Conservation (phyloP, 805 yeast species). For the Priceomyces carsonii region DNA sequence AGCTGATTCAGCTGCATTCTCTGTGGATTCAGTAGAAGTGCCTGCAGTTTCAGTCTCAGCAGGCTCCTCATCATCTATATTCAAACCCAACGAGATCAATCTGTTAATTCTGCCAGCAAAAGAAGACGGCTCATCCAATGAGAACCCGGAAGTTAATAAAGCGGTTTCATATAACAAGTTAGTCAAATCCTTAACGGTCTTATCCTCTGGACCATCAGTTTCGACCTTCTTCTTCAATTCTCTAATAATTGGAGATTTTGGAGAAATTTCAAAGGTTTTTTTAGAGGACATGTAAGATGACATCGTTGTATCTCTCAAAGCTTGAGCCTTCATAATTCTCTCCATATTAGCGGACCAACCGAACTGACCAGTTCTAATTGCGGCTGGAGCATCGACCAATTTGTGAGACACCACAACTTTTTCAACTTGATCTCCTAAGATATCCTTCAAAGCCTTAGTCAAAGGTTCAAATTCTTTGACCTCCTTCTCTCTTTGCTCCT, state of each 20-base stretch:
- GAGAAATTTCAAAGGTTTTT: conserved; percentile 98
- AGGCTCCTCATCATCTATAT: conserved; percentile 88
- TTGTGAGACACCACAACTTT: conserved; percentile 98
- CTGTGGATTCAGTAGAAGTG: conserved; percentile 49
- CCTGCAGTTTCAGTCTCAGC: conserved; percentile 48
- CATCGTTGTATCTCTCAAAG: conserved; percentile 98
- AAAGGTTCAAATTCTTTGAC: conserved; percentile 88
- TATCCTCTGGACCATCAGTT: conserved; percentile 95
- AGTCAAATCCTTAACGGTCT: conserved; percentile 97
- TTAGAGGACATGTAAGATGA: conserved; percentile 99
- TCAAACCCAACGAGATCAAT: conserved; percentile 95
- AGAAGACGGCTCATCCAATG: conserved; percentile 97
- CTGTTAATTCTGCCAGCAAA: conserved; percentile 98
- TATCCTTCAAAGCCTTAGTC: conserved; percentile 93
- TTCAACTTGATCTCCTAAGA: conserved; percentile 98
- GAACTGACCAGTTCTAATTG: conserved; percentile 99
- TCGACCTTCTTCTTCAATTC: conserved; percentile 97
- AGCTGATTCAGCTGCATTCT: conserved; percentile 83
- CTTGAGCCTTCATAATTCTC: conserved; percentile 99
- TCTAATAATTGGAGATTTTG: conserved; percentile 91
- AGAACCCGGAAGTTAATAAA: conserved; percentile 96
- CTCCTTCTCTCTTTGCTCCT: conserved; percentile 90
- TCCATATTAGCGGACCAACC: conserved; percentile 99
- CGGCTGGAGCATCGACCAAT: conserved; percentile 98
- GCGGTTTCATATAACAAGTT: conserved; percentile 97